phyloP scores from a whole-genome alignment of 1,284 basidiomycete species.

The Ustanciosporium gigantosporum region DNA sequence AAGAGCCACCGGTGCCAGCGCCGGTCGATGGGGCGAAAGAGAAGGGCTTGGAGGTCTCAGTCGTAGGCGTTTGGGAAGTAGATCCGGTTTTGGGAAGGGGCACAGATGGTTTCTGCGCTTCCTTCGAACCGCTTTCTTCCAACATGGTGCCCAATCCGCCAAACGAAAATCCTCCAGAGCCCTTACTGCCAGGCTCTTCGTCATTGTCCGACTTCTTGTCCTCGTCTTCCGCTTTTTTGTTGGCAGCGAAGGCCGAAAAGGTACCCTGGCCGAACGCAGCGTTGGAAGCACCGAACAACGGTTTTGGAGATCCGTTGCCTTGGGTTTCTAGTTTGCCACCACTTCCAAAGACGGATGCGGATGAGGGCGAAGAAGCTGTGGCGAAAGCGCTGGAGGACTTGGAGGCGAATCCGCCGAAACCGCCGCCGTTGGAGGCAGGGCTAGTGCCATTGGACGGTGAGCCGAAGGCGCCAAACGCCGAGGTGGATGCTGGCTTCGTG shows the following conservation, averaged over 20 bases:
- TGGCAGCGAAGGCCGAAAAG: constrained; percentile 28
- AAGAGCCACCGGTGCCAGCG: too few species aligned
- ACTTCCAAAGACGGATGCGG: constrained; percentile 24
- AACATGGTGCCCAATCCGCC: constrained; percentile 22
- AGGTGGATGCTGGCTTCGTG: constrained; percentile 14
- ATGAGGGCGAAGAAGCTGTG: constrained; percentile 1
- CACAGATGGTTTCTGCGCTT: too few species aligned
- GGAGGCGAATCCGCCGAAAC: constrained; percentile 30
- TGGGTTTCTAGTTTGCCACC: constrained; percentile 25
- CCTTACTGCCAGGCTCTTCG: neutral
- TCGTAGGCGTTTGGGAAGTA: too few species aligned
- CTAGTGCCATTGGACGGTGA: neutral
- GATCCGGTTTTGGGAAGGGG: too few species aligned
- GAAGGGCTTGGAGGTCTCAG: too few species aligned
- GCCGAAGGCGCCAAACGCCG: constrained; percentile 12
- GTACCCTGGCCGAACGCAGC: constrained; percentile 18
- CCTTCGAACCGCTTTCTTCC: too few species aligned
- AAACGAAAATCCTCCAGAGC: constrained; percentile 35
- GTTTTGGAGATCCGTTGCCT: neutral
- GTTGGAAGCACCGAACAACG: constrained; percentile 16
- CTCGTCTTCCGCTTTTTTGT: constrained; percentile 24
- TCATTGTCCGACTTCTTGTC: constrained; percentile 10
- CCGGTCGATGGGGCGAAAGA: too few species aligned
- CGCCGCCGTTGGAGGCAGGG: too few species aligned
- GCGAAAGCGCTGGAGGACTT: constrained; percentile 19